Base-by-base conservation (phyloP, 805 yeast genomes). In the Cyberlindnera galapagoensis region DNA sequence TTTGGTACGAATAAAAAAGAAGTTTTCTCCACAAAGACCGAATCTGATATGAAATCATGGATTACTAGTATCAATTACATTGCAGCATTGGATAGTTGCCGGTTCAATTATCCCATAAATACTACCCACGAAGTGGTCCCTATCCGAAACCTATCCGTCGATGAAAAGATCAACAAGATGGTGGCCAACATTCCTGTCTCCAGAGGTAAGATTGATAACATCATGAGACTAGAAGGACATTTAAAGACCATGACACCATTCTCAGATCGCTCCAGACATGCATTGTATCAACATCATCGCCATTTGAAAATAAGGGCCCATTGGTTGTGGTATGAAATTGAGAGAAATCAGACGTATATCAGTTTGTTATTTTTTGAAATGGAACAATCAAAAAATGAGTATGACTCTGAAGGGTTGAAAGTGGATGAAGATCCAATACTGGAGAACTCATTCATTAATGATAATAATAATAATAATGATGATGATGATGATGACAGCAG, bases 41-140 rank as follows among this genome's bases (percentile, higher is more conserved):
- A 52, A n/a, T 54, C 54, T 15, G 83, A 76, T 24, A 57, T 69
- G 54, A 47, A 55, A n/a, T 68, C 69, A 15, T 80, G 88, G 88
- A 65, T 78, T 24, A 61, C 59, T 21, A 53, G 70, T 7, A 71
- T 76, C 45, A 76, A 76, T 42, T 67, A 62, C 41, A 57, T 71
- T 7, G 64, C 76, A 1, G 63, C 78, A 0, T 51, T 72, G 34
- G 65, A 63, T 22, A 55, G 67, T 2, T 63, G 67, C 31, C 19
- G 28, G 28, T 11, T 33, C 30, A 6, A 43, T 23, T 30, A 34
- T 9, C 33, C 33, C 4, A n/a, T 21, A 6, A 21, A 25, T 18
- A 18, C 28, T 11, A 30, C 40, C 25, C 33, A 37, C 27, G 67
- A 52, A 24, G 42, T 48, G 1, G 35, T 46, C 19, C 49, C 51